Evolutionary conservation across 2,329 filamentous ascomycete genomes (phyloP).

Genomic region (Dactylellina drechsleri): DNA sequence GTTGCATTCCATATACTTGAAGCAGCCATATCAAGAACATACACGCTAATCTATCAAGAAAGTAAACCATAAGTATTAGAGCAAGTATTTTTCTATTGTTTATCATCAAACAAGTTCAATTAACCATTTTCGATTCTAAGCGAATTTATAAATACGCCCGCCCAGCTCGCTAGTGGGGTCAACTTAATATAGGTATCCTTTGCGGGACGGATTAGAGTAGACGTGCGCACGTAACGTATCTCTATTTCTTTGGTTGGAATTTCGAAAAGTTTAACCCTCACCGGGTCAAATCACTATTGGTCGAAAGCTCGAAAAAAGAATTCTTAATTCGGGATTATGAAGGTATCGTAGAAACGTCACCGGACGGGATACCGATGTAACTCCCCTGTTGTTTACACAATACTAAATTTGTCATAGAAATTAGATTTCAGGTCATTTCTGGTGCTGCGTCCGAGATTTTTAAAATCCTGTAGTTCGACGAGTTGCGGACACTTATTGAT

Average conservation of each 20-base stretch:
- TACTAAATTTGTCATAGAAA: constrained; percentile 41
- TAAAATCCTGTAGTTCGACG: not conserved
- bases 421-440: not conserved
- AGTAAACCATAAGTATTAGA: too few species aligned
- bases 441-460: not conserved
- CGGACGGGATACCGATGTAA: constrained; percentile 23
- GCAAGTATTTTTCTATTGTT: too few species aligned
- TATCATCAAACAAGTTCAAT: too few species aligned
- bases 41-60: too few species aligned
- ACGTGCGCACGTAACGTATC: constrained; percentile 13
- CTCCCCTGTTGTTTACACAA: constrained; percentile 6
- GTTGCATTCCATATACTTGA: constrained; percentile 7
- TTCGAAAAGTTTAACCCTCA: not conserved
- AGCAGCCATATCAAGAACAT: not conserved
- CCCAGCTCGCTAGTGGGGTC: too few species aligned
- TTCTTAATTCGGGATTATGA: not conserved
- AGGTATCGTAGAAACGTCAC: constrained; percentile 22
- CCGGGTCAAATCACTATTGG: not conserved
- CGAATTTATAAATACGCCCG: too few species aligned
- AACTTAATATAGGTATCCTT: too few species aligned
- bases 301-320: not conserved
- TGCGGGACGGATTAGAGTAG: too few species aligned
- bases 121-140: too few species aligned
- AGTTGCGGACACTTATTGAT: not conserved
- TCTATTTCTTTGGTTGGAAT: not conserved